phyloP scores from a whole-genome alignment of 371 early-diverging fungal species.

The Caulochytrium protostelioides region DNA sequence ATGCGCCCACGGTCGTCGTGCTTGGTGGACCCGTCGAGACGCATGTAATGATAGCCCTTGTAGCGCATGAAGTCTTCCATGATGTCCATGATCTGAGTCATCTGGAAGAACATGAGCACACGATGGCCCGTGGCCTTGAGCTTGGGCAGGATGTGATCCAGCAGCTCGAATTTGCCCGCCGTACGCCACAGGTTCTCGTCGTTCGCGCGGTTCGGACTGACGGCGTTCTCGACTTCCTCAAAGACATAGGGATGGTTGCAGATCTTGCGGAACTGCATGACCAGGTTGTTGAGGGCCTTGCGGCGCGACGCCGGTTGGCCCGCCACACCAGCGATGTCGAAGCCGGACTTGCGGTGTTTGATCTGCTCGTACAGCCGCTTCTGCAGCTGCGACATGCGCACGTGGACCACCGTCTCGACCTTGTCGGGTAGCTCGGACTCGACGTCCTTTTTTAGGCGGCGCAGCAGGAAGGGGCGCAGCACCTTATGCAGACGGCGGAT shows the following conservation, averaged over 20 bases:
- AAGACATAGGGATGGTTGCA: slow-evolving; percentile 99
- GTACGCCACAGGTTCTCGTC: slow-evolving; percentile 42
- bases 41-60: slow-evolving; percentile 55
- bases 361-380: slow-evolving; percentile 22
- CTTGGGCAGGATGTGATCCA: slow-evolving; percentile 90
- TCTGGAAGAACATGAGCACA: slow-evolving; percentile 96
- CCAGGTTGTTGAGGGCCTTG: slow-evolving; percentile 81
- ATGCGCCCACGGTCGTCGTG: slow-evolving; percentile 69
- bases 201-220: slow-evolving; percentile 38
- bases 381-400: slow-evolving; percentile 71
- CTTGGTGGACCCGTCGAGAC: slow-evolving; percentile 92
- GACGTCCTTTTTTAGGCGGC: slow-evolving; percentile 97
- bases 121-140: slow-evolving; percentile 68
- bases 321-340: not conserved
- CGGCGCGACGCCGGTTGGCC: slow-evolving; percentile 22
- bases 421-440: slow-evolving; percentile 96
- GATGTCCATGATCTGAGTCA: slow-evolving; percentile 95
- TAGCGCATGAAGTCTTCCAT: slow-evolving; percentile 82
- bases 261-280: slow-evolving; percentile 98
- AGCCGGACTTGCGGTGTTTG: slow-evolving; percentile 5
- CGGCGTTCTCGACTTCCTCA: slow-evolving; percentile 69
- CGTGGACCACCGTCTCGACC: slow-evolving; percentile 90
- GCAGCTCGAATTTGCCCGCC: slow-evolving; percentile 92
- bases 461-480: slow-evolving; percentile 87
- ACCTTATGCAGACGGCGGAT: slow-evolving; percentile 94